phyloP scores from a whole-genome alignment of 257 asterid species.

The Gentiana straminea region DNA sequence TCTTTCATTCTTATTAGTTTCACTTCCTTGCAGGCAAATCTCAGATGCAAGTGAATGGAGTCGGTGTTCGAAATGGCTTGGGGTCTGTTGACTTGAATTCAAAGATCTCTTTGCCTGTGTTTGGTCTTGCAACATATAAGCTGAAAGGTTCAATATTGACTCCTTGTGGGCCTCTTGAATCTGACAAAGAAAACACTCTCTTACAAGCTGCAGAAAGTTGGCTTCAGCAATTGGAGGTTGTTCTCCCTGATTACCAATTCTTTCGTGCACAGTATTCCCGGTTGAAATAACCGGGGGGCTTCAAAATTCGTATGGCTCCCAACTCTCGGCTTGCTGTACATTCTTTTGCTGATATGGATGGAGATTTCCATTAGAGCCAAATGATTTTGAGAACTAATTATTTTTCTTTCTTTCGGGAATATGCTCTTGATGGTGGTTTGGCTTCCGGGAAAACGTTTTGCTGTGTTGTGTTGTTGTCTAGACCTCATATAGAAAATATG shows the following conservation, averaged over 20 bases:
- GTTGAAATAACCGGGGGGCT: conserved; percentile 25
- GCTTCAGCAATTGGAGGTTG: conserved; percentile 43
- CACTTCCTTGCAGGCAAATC: conserved; percentile 22
- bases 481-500: too few species aligned
- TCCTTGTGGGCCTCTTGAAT: conserved; percentile 49
- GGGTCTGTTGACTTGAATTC: conserved; percentile 31
- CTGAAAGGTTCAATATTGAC: conserved; percentile 46
- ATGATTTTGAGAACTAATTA: conserved; percentile 10
- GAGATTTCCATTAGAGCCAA: conserved; percentile 11
- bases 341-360: not conserved
- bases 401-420: not conserved
- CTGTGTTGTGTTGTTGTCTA: conserved; percentile 15
- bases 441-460: conserved; percentile 21
- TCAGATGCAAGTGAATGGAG: conserved; percentile 28
- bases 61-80: conserved; percentile 20
- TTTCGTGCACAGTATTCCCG: conserved; percentile 37
- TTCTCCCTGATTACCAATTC: conserved; percentile 55
- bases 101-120: conserved; percentile 53
- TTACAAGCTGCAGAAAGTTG: conserved; percentile 52
- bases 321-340: not conserved
- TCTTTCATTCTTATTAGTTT: not conserved
- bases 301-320: not conserved
- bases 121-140: conserved; percentile 77
- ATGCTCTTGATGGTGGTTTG: conserved; percentile 6
- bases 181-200: conserved; percentile 52